Percentiles rank a stretch among this genome's conserved stretches.
phyloP scores from a whole-genome alignment of 1,139 yeast genomes.

The Arxiozyma slooffiae region DNA sequence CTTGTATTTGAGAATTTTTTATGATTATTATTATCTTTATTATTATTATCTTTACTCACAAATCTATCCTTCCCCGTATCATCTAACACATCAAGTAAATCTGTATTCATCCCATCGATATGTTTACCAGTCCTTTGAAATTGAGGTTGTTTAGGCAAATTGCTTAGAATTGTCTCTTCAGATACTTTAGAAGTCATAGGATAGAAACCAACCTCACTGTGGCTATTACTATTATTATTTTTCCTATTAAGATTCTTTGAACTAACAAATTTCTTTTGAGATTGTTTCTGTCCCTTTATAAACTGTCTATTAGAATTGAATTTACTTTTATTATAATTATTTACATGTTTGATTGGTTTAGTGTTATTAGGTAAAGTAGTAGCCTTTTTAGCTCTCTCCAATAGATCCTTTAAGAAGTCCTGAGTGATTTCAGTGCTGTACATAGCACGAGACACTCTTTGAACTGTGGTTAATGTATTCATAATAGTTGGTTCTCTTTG shows the following conservation, averaged over 20 bases:
- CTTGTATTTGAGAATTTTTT: too few species aligned
- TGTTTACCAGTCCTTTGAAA: not conserved
- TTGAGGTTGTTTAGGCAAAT: conserved; percentile 2
- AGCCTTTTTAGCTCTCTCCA: conserved; percentile 20
- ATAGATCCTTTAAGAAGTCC: conserved; percentile 19
- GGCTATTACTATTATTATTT: not conserved
- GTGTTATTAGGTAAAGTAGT: conserved; percentile 9
- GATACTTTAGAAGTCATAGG: conserved; percentile 2
- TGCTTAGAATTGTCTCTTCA: not conserved
- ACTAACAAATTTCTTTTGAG: not conserved
- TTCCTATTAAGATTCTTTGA: not conserved
- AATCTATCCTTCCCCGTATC: not conserved
- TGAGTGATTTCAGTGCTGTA: conserved; percentile 20
- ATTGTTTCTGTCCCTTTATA: not conserved
- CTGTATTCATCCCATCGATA: not conserved
- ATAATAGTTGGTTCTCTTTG: not conserved
- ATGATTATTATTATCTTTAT: too few species aligned
- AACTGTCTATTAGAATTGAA: not conserved
- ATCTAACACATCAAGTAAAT: conserved; percentile 3
- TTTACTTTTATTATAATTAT: not conserved
- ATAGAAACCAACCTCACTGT: conserved; percentile 1
- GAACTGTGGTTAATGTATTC: not conserved
- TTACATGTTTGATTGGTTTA: not conserved
- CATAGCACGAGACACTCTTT: conserved; percentile 5
- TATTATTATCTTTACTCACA: too few species aligned